A percentile compares a stretch with the other conserved stretches of the same genome.
phyloP scores from a whole-genome alignment of 345 rosid genomes.

The Arabis alpina region DNA sequence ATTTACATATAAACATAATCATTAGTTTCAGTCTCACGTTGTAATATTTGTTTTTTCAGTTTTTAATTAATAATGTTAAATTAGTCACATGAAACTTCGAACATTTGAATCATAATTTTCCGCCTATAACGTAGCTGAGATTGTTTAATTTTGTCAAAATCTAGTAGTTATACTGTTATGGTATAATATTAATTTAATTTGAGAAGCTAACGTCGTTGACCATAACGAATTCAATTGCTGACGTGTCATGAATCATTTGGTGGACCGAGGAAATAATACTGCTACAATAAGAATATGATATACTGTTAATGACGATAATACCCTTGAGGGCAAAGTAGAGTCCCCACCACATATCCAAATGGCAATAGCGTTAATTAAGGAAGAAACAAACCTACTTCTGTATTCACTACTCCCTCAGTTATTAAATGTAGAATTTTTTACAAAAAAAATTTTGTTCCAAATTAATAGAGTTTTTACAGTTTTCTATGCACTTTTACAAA shows the following conservation, averaged over 20 bases:
- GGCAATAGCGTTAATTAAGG: slow-evolving; percentile 46
- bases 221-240: slow-evolving; percentile 5
- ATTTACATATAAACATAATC: slow-evolving; percentile 13
- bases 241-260: slow-evolving; percentile 11
- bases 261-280: too few relatives aligned
- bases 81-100: slow-evolving; percentile 7
- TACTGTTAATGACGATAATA: slow-evolving; percentile 15
- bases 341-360: slow-evolving; percentile 39
- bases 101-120: slow-evolving; percentile 27
- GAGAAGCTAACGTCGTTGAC: slow-evolving; percentile 34
- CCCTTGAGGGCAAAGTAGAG: slow-evolving; percentile 11
- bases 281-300: too few relatives aligned
- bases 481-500: too few relatives aligned
- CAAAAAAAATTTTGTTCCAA: too few relatives aligned
- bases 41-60: too few relatives aligned
- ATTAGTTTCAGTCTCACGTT: too few relatives aligned
- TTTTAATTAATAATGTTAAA: not conserved
- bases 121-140: slow-evolving; percentile 23
- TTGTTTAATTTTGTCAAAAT: slow-evolving; percentile 17
- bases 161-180: slow-evolving; percentile 4
- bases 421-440: too few relatives aligned
- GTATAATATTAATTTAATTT: too few relatives aligned
- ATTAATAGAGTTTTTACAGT: too few relatives aligned
- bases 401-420: too few relatives aligned
- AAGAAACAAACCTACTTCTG: slow-evolving; percentile 39